Percentiles rank a stretch among this genome's conserved stretches.
Evolutionary conservation across 352 stramenopile genomes (phyloP).

Genomic region (Blastocystis hominis): DNA sequence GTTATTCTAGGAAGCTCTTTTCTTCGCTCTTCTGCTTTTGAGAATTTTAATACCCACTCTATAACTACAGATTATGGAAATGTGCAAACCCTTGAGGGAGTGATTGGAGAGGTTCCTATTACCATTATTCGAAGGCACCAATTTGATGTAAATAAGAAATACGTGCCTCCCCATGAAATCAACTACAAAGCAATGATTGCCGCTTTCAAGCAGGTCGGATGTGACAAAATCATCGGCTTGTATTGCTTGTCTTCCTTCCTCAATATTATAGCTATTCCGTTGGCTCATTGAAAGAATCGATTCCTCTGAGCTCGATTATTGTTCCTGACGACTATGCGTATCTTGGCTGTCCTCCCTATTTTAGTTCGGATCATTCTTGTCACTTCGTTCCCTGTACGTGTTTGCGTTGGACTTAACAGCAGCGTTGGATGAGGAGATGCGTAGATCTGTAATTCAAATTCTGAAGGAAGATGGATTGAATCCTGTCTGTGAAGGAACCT

Average conservation of each 20-base stretch:
- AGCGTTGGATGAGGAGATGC: constrained; percentile 11
- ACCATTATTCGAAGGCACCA: constrained; percentile 4
- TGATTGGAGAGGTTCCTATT: not conserved
- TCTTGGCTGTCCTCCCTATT: constrained; percentile 1
- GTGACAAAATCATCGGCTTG: constrained; percentile 31
- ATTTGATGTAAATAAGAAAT: not conserved
- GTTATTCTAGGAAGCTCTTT: constrained; percentile 44
- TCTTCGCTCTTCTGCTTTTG: not conserved
- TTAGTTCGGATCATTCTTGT: not conserved
- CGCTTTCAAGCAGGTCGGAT: constrained; percentile 8
- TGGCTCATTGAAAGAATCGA: constrained; percentile 36
- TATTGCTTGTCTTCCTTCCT: not conserved
- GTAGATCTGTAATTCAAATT: not conserved
- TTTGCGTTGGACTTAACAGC: not conserved
- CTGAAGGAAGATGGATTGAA: not conserved
- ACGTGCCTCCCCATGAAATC: constrained; percentile 1
- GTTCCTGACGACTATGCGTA: constrained; percentile 55
- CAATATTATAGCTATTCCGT: constrained; percentile 22
- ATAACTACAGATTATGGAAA: constrained; percentile 32
- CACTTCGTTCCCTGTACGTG: constrained; percentile 39
- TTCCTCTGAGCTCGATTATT: constrained; percentile 32
- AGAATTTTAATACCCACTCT: not conserved
- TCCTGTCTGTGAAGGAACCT: not conserved
- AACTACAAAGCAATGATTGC: constrained; percentile 51
- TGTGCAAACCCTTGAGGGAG: not conserved